These are phyloP conservation scores for Solanum appendiculatum DNA, from an alignment of 257 asterid species.

Conservation along the genomic window DNA sequence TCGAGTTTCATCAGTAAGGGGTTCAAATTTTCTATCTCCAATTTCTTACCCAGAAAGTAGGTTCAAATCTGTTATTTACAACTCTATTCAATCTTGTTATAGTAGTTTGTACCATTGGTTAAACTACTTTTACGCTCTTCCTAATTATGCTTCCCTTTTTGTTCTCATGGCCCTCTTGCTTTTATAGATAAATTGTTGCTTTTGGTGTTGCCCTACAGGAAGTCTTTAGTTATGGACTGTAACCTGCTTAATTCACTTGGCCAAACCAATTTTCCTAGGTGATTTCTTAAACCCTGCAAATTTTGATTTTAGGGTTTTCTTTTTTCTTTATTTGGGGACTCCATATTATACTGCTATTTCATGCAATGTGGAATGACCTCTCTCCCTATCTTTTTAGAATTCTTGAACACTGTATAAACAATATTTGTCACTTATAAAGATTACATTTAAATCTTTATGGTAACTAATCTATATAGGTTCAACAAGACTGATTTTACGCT, in stretches of 20 bases:
- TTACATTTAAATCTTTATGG: neutral
- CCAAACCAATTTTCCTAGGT: constrained; percentile 33
- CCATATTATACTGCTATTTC: neutral
- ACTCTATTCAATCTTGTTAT: neutral
- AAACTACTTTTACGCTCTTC: neutral
- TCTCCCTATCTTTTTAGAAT: no score
- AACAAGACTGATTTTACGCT: neutral
- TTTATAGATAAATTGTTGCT: neutral
- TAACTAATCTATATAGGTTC: neutral
- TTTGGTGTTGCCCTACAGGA: constrained; percentile 7
- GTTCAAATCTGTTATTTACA: neutral
- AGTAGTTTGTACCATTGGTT: neutral
- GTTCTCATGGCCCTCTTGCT: neutral
- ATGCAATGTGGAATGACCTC: neutral
- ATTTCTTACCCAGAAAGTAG: neutral
- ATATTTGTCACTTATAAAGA: neutral
- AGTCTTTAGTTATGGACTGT: constrained; percentile 34
- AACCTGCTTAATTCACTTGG: constrained; percentile 14
- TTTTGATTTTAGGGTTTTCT: neutral
- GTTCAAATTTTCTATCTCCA: neutral
- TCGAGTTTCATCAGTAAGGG: neutral
- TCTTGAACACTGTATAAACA: neutral
- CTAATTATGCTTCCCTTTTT: neutral
- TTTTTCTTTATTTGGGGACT: neutral
- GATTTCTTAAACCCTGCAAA: neutral